Evolutionary conservation across 768 basidiomycete species (phyloP).

Genomic region (Calocybe indica): DNA sequence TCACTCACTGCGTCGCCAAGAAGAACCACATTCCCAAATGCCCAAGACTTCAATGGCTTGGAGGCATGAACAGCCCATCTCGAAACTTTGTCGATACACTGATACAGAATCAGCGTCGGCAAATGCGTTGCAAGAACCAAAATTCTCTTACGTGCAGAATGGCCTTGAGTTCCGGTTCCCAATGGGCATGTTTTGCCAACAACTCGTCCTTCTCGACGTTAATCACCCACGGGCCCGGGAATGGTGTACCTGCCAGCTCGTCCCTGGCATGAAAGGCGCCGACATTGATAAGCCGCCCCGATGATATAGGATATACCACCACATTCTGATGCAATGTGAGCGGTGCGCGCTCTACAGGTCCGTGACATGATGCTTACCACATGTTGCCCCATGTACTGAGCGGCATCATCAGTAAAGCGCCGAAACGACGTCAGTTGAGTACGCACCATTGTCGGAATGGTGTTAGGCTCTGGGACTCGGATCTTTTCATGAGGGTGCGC

Average conservation of each 20-base stretch:
- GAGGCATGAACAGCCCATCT: slow-evolving; percentile 37
- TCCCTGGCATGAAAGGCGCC: slow-evolving; percentile 20
- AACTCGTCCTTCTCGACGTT: slow-evolving; percentile 32
- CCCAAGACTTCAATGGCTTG: slow-evolving; percentile 29
- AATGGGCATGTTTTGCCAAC: slow-evolving; percentile 27
- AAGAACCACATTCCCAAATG: slow-evolving; percentile 30
- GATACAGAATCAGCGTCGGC: neutral
- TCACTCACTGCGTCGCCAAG: slow-evolving; percentile 37
- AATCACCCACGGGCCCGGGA: slow-evolving; percentile 28
- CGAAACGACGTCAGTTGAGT: no score
- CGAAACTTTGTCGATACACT: slow-evolving; percentile 29
- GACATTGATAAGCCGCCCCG: slow-evolving; percentile 24
- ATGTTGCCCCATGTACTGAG: slow-evolving; percentile 26
- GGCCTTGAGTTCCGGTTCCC: slow-evolving; percentile 40
- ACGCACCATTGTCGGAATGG: slow-evolving; percentile 21
- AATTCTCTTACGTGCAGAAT: slow-evolving; percentile 33
- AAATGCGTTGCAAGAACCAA: neutral
- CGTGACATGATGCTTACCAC: slow-evolving; percentile 12
- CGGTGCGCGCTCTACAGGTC: neutral
- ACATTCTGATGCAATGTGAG: slow-evolving; percentile 16
- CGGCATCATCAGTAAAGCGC: no score
- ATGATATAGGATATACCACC: slow-evolving; percentile 27
- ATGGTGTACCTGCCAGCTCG: slow-evolving; percentile 21
- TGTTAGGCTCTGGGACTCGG: slow-evolving; percentile 15
- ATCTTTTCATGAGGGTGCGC: slow-evolving; percentile 18